Base-by-base conservation (phyloP, 2,329 filamentous ascomycete genomes). In the Elsinoe batatas region DNA sequence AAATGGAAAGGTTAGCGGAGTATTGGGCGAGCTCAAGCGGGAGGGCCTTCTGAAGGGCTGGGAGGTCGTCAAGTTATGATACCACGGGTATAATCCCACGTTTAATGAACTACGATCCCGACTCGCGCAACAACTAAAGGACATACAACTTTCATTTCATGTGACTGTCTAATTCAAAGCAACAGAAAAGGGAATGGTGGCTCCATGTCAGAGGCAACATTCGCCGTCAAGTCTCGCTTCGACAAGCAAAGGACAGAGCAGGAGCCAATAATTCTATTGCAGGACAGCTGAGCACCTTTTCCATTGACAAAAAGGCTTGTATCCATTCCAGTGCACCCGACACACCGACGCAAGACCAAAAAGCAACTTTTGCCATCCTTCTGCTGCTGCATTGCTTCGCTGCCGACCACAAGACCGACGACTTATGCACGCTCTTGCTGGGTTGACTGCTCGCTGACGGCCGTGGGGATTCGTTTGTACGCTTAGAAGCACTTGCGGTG, bases 401-500 rank as follows among this genome's bases (percentile, higher is more conserved):
- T 17, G 44, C 44, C 32, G 7, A 11, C 26, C 26, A 20, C 44
- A 18, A 17, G 20, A 49, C 30, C 44, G 17, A 33, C 17, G 44
- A 36, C 44, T 30, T 12, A 49, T 35, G 26, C 44, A 4, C 11
- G 13, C 44, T 22, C 32, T 37, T 33, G 47, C 47, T 51, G 12
- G 33, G 15, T 13, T 5, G 10, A 22, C 47, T 51, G 33, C 32
- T 51, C 33, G 47, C 47, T 51, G n/a, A 38, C 47, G 33, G 47
- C 47, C 47, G 47, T 51, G 47, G 17, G 47, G 47, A 20, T 33
- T 51, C 47, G 35, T 53, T 36, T 57, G 58, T 58, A 60, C 62
- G 65, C 85, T 95, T 95, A 96, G 87, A 96, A 96, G 88, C 91
- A 96, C 89, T 96, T 97, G 86, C 91, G 88, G 87, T 97, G 91